phyloP scores from a whole-genome alignment of 2,329 filamentous ascomycete species.

The Diaporthe eres region DNA sequence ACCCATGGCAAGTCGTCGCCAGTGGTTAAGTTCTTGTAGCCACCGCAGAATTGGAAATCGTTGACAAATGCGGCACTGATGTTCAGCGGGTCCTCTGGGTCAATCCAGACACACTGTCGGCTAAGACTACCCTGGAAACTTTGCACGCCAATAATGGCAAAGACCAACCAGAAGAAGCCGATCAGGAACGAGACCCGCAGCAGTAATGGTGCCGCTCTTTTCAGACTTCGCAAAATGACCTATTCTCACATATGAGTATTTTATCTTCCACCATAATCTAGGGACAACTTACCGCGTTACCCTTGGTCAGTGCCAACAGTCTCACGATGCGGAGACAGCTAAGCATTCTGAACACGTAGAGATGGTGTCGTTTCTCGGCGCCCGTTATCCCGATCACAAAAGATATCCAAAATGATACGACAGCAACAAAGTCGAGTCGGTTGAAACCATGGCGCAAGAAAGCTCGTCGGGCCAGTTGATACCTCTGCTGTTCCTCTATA shows the following conservation, averaged over 20 bases:
- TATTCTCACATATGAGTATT: conserved; percentile 51
- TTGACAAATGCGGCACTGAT: conserved; percentile 72
- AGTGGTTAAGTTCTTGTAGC: conserved; percentile 76
- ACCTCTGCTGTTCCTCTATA: conserved; percentile 83
- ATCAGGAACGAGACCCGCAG: conserved; percentile 95
- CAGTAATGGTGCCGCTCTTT: conserved; percentile 92
- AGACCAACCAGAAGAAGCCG: conserved; percentile 96
- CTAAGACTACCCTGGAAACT: conserved; percentile 90
- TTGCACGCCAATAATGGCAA: conserved; percentile 96
- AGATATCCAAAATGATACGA: conserved; percentile 95
- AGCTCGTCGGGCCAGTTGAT: conserved; percentile 88
- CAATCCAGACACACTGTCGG: conserved; percentile 84
- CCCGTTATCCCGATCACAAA: conserved; percentile 81
- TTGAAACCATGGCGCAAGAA: conserved; percentile 98
- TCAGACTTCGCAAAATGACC: conserved; percentile 95
- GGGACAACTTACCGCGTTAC: conserved; percentile 80
- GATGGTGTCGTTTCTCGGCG: conserved; percentile 76
- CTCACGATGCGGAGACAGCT: conserved; percentile 94
- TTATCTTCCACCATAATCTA: neutral
- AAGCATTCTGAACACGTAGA: conserved; percentile 96
- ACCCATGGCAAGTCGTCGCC: conserved; percentile 78
- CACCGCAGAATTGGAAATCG: conserved; percentile 85
- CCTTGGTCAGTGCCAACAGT: conserved; percentile 91
- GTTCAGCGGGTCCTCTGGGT: conserved; percentile 71
- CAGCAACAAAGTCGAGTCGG: conserved; percentile 92